Evolutionary conservation across 306 rosid species (phyloP).

Genomic region (Vigna angularis): DNA sequence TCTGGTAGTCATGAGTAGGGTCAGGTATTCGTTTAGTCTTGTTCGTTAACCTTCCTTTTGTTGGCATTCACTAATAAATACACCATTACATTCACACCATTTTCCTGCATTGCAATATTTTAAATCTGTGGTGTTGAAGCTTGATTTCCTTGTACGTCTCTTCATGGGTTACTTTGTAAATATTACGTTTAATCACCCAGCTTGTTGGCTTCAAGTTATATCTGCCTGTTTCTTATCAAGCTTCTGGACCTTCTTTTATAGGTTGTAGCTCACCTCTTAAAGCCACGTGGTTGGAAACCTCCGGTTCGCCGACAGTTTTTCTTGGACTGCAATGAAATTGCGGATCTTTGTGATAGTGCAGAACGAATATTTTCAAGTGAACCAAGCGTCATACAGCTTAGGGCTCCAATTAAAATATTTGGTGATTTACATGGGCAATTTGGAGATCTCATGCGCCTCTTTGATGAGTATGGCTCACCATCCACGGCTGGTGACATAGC

Average conservation of each 20-base stretch:
- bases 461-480: constrained; percentile 99
- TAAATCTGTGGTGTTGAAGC: constrained; percentile 23
- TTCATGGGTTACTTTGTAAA: constrained; percentile 11
- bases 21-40: constrained; percentile 27
- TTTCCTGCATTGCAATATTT: constrained; percentile 19
- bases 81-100: not conserved
- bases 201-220: constrained; percentile 38
- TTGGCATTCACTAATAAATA: too few species aligned
- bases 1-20: constrained; percentile 1
- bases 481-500: constrained; percentile 99
- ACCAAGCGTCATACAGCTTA: constrained; percentile 91
- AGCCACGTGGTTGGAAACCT: constrained; percentile 99
- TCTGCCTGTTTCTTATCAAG: constrained; percentile 23
- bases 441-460: constrained; percentile 99
- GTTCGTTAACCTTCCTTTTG: too few species aligned
- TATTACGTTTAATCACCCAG: constrained; percentile 26
- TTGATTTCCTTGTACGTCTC: not conserved
- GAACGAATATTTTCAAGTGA: constrained; percentile 97
- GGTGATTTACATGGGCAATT: constrained; percentile 99
- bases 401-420: constrained; percentile 97
- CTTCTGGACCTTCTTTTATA: constrained; percentile 48
- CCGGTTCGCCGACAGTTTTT: constrained; percentile 98
- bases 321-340: constrained; percentile 98
- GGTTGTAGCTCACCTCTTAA: constrained; percentile 92
- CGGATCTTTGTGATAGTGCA: constrained; percentile 98